phyloP scores from a whole-genome alignment of 1,139 yeast genomes.

The Kurtzmaniella quercitrusa region DNA sequence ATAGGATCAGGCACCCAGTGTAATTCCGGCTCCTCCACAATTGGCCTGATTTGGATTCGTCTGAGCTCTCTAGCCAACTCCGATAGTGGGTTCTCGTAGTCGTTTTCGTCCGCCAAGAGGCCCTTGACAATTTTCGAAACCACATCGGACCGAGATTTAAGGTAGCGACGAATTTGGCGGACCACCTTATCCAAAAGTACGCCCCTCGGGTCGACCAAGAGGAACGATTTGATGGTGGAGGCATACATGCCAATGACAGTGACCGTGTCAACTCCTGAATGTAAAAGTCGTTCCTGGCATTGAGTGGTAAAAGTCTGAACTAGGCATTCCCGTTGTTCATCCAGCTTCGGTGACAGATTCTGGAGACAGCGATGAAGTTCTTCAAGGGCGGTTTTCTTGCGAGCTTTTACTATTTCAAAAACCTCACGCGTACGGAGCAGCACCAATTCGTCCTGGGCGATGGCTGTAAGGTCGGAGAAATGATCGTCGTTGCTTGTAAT shows the following conservation, averaged over 20 bases:
- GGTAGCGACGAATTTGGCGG: slow-evolving; percentile 62
- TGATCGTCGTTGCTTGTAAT: slow-evolving; percentile 18
- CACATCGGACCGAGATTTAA: slow-evolving; percentile 72
- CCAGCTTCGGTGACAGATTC: slow-evolving; percentile 21
- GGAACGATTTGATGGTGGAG: slow-evolving; percentile 66
- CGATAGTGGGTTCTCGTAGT: slow-evolving; percentile 34
- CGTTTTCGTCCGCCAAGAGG: slow-evolving; percentile 48
- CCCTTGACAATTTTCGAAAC: slow-evolving; percentile 70
- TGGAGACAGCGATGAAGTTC: slow-evolving; percentile 57
- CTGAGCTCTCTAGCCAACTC: slow-evolving; percentile 55
- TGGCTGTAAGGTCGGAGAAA: slow-evolving; percentile 29
- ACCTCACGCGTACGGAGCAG: slow-evolving; percentile 58
- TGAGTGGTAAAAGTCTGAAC: slow-evolving; percentile 50
- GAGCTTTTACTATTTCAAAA: slow-evolving; percentile 53
- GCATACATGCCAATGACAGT: slow-evolving; percentile 70
- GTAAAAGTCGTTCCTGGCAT: slow-evolving; percentile 54
- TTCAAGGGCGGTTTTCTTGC: slow-evolving; percentile 51
- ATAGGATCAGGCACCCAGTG: slow-evolving; percentile 89
- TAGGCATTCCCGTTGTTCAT: slow-evolving; percentile 46
- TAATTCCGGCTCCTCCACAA: slow-evolving; percentile 40
- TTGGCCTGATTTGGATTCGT: neutral
- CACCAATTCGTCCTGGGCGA: slow-evolving; percentile 44
- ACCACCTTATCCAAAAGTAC: slow-evolving; percentile 75
- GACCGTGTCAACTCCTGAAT: slow-evolving; percentile 79
- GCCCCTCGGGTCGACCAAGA: slow-evolving; percentile 83